Conservation (phyloP, 2,329 filamentous ascomycete species). For the Chaetothyriales sp. region DNA sequence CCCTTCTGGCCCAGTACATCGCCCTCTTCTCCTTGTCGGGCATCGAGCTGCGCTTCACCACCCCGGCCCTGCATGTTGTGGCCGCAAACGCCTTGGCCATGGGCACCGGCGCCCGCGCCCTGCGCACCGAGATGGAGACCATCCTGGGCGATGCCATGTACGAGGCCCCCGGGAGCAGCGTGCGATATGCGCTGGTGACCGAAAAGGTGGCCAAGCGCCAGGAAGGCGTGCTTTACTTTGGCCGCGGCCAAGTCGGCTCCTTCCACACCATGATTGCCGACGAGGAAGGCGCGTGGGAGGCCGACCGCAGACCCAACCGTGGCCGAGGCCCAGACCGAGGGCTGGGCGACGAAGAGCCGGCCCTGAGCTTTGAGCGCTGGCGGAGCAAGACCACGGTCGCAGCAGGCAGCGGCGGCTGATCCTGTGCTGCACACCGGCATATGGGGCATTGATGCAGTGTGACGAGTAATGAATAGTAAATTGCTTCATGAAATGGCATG, state of each 20-base stretch:
- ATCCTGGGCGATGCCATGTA: slow-evolving; percentile 71
- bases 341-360: slow-evolving; percentile 10
- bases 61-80: slow-evolving; percentile 64
- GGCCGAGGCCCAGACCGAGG: slow-evolving; percentile 15
- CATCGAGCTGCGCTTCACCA: slow-evolving; percentile 69
- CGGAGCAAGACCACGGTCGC: slow-evolving; percentile 25
- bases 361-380: slow-evolving; percentile 32
- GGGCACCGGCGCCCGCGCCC: slow-evolving; percentile 65
- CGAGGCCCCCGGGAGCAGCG: slow-evolving; percentile 52
- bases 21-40: slow-evolving; percentile 71
- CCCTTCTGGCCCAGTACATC: slow-evolving; percentile 74
- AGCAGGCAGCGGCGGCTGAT: slow-evolving; percentile 18
- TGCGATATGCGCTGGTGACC: slow-evolving; percentile 61
- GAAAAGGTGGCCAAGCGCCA: slow-evolving; percentile 52
- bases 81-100: slow-evolving; percentile 55
- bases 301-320: slow-evolving; percentile 21
- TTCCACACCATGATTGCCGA: slow-evolving; percentile 38
- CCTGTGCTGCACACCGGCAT: background rate
- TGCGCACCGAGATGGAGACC: slow-evolving; percentile 70
- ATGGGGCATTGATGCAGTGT: background rate
- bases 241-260: slow-evolving; percentile 36
- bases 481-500: too few relatives aligned
- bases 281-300: slow-evolving; percentile 39
- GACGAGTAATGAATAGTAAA: too few relatives aligned
- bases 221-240: slow-evolving; percentile 41